Conservation (phyloP, 352 stramenopile species). For the Globisporangium apiculatum region DNA sequence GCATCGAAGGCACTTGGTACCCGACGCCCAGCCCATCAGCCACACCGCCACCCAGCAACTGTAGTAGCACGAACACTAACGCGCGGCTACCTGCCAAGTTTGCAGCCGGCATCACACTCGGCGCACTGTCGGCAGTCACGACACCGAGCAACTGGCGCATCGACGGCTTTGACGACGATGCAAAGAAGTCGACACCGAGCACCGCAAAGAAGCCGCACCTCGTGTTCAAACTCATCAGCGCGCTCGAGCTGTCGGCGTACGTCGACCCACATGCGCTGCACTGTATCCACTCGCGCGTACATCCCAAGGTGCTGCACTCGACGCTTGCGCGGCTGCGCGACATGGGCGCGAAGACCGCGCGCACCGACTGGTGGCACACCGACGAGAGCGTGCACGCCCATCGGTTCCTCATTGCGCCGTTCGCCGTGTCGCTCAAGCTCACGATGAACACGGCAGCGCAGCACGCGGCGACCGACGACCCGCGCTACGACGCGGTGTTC, state of each 20-base stretch:
- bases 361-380: conserved; percentile 70
- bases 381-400: conserved; percentile 66
- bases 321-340: conserved; percentile 73
- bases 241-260: conserved; percentile 81
- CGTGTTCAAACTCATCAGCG: conserved; percentile 86
- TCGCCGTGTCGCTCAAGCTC: conserved; percentile 78
- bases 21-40: conserved; percentile 20
- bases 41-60: conserved; percentile 6
- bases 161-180: conserved; percentile 47
- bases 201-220: conserved; percentile 27
- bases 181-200: conserved; percentile 14
- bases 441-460: conserved; percentile 84
- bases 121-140: conserved; percentile 78
- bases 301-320: conserved; percentile 69
- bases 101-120: conserved; percentile 69
- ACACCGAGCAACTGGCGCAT: conserved; percentile 83
- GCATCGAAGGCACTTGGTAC: conserved; percentile 71
- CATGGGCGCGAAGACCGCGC: conserved; percentile 61
- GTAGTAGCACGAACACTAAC: conserved; percentile 7
- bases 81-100: conserved; percentile 42
- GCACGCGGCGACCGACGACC: conserved; percentile 61
- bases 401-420: conserved; percentile 76
- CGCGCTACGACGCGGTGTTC: conserved; percentile 71
- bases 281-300: conserved; percentile 82
- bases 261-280: conserved; percentile 80